Conservation (phyloP, 345 rosid genomes). For the Punica granatum region DNA sequence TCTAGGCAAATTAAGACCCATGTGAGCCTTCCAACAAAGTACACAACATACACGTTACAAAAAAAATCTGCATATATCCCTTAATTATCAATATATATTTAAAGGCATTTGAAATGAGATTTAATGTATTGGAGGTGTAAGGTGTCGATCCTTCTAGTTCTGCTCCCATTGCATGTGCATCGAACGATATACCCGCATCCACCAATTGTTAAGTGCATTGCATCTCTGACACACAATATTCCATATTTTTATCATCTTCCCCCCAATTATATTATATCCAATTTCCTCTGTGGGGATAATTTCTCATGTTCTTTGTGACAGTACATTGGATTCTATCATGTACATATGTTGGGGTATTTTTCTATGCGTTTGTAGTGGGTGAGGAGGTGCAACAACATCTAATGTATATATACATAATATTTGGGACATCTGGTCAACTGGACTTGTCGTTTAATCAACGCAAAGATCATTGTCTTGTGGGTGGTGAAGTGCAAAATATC, state of each 20-base stretch:
- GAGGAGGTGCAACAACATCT: not conserved
- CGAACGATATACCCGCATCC: constrained; percentile 18
- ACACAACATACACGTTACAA: not conserved
- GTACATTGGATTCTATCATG: constrained; percentile 5
- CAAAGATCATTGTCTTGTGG: too few species aligned
- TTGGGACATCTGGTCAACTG: too few species aligned
- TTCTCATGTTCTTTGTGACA: constrained; percentile 61
- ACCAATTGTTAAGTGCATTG: constrained; percentile 44
- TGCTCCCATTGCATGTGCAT: constrained; percentile 3
- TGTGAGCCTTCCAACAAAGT: too few species aligned
- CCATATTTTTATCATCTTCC: constrained; percentile 11
- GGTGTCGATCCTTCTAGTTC: not conserved
- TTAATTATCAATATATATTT: too few species aligned
- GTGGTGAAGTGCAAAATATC: too few species aligned
- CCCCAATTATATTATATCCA: constrained; percentile 7
- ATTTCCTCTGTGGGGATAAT: constrained; percentile 36
- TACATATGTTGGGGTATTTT: not conserved
- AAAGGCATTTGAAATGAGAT: not conserved
- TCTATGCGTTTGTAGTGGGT: not conserved
- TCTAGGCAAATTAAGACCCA: too few species aligned
- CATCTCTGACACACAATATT: constrained; percentile 62
- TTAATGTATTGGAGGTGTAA: not conserved
- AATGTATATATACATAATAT: not conserved
- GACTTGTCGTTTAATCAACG: too few species aligned
- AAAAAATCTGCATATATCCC: too few species aligned